Evolutionary conservation across 306 rosid genomes (phyloP).

Genomic region (Vigna nakashimae): DNA sequence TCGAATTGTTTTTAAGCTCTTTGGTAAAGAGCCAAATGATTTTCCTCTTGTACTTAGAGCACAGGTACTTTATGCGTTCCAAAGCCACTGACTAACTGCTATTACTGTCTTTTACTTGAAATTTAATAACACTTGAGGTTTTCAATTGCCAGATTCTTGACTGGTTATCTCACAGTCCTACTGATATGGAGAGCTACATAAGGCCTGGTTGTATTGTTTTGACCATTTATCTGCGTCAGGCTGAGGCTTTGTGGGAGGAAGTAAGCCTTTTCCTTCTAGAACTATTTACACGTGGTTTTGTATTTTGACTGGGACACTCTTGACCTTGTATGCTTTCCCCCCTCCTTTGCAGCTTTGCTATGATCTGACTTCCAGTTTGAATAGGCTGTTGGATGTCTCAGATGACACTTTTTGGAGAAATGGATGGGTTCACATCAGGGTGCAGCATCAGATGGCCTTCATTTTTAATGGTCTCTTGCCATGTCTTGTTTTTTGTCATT

Average conservation of each 20-base stretch:
- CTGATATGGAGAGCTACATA: slow-evolving; percentile 91
- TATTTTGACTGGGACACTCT: slow-evolving; percentile 14
- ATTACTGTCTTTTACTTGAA: slow-evolving; percentile 35
- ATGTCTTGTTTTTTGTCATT: background rate
- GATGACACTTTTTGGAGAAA: slow-evolving; percentile 79
- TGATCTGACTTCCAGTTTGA: slow-evolving; percentile 78
- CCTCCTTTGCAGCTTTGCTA: slow-evolving; percentile 69
- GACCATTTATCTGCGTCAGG: slow-evolving; percentile 77
- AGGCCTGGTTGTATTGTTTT: slow-evolving; percentile 91
- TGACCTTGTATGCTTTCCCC: slow-evolving; percentile 38
- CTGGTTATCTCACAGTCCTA: slow-evolving; percentile 89
- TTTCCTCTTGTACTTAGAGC: slow-evolving; percentile 56
- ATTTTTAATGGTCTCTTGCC: slow-evolving; percentile 66
- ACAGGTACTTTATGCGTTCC: slow-evolving; percentile 56
- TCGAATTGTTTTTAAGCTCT: slow-evolving; percentile 63
- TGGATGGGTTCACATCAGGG: slow-evolving; percentile 88
- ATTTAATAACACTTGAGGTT: slow-evolving; percentile 31
- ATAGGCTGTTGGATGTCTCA: slow-evolving; percentile 72
- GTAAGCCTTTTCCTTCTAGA: slow-evolving; percentile 53
- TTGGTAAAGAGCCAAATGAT: slow-evolving; percentile 64
- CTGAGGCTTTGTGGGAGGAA: slow-evolving; percentile 80
- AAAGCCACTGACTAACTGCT: slow-evolving; percentile 27
- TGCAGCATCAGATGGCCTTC: slow-evolving; percentile 80
- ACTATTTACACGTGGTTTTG: slow-evolving; percentile 30
- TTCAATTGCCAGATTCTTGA: slow-evolving; percentile 72